phyloP scores from a whole-genome alignment of 352 stramenopile species.

The Phytophthora chlamydospora region DNA sequence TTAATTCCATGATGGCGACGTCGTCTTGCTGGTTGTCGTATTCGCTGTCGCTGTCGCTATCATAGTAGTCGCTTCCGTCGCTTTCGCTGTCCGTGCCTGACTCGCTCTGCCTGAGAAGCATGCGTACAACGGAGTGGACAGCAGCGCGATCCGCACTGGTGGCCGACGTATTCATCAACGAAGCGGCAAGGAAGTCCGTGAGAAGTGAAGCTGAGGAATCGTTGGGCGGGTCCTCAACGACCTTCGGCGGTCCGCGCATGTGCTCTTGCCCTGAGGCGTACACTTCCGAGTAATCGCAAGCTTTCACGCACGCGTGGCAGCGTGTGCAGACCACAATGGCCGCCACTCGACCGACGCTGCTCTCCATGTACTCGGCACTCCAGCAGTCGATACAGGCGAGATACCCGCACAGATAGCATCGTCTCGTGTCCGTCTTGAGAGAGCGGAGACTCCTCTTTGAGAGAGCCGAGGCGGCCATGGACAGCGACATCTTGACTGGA shows the following conservation, averaged over 20 bases:
- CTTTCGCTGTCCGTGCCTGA: not conserved
- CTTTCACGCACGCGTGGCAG: constrained; percentile 18
- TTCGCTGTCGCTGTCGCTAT: constrained; percentile 15
- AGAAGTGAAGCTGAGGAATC: constrained; percentile 13
- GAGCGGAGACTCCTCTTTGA: constrained; percentile 15
- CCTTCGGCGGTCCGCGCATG: constrained; percentile 14
- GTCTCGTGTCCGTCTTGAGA: constrained; percentile 25
- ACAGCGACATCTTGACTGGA: constrained; percentile 21
- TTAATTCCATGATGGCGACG: constrained; percentile 10
- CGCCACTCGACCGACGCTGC: constrained; percentile 12
- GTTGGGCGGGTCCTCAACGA: constrained; percentile 8
- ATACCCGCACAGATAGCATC: constrained; percentile 32
- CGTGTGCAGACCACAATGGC: constrained; percentile 26
- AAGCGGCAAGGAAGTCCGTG: constrained; percentile 34
- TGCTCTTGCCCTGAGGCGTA: constrained; percentile 10
- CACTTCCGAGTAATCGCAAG: constrained; percentile 31
- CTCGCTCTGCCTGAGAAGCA: constrained; percentile 20
- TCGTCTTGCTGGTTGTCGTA: constrained; percentile 15
- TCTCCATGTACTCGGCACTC: constrained; percentile 32
- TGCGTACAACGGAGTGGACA: constrained; percentile 39
- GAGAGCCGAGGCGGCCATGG: constrained; percentile 18
- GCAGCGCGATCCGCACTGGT: constrained; percentile 18
- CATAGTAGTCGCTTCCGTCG: constrained; percentile 1
- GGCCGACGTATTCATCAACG: constrained; percentile 18
- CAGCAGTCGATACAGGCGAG: constrained; percentile 31